Conservation (phyloP, 495 filamentous ascomycete species). For the Aspergillus mulundensis region DNA sequence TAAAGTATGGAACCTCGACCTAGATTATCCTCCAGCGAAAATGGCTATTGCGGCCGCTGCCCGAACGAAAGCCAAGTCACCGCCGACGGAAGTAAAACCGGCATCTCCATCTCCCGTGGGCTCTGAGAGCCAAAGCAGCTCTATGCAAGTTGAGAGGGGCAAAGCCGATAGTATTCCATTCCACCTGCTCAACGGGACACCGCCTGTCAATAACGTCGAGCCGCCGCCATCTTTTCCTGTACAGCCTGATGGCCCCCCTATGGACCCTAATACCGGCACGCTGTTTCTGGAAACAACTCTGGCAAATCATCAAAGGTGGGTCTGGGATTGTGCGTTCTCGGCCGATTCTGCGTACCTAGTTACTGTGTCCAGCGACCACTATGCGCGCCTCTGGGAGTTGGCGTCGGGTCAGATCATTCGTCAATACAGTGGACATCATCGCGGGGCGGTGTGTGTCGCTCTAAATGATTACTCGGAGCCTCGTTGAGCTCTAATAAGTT, state of each 20-base stretch:
- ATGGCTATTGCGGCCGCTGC: constrained; percentile 31
- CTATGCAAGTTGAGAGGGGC: constrained; percentile 10
- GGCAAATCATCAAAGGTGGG: constrained; percentile 94
- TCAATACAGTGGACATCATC: constrained; percentile 97
- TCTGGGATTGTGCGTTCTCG: constrained; percentile 98
- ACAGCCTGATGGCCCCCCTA: constrained; percentile 44
- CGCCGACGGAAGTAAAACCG: constrained; percentile 17
- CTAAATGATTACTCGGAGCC: constrained; percentile 93
- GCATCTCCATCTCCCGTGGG: constrained; percentile 14
- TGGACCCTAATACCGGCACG: constrained; percentile 44
- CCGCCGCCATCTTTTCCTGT: constrained; percentile 38
- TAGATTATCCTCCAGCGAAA: constrained; percentile 44
- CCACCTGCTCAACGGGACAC: constrained; percentile 17
- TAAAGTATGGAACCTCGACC: constrained; percentile 90
- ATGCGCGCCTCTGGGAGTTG: constrained; percentile 94
- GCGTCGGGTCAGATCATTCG: constrained; percentile 80
- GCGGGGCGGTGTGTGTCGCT: constrained; percentile 92
- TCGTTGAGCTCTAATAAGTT: constrained; percentile 23
- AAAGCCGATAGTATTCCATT: constrained; percentile 22
- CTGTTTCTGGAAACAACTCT: constrained; percentile 86
- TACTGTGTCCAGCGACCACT: constrained; percentile 97
- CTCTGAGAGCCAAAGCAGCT: constrained; percentile 17
- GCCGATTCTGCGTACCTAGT: constrained; percentile 95
- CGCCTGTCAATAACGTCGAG: constrained; percentile 18
- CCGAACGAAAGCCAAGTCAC: constrained; percentile 23